Evolutionary conservation across 352 stramenopile genomes (phyloP).

Genomic region (Phytophthora chlamydospora): DNA sequence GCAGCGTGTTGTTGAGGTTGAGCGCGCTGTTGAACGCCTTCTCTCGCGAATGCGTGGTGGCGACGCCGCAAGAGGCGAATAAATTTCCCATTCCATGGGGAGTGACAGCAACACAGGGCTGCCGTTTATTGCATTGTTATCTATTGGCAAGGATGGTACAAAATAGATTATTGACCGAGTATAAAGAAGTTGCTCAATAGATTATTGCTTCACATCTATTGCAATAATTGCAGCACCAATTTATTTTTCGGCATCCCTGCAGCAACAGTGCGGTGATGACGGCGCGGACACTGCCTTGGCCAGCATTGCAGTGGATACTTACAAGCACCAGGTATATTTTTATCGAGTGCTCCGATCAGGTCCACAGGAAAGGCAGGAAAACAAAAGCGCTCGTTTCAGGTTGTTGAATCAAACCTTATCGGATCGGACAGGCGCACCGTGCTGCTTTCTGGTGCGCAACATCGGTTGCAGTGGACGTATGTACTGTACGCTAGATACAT

Average conservation of each 20-base stretch:
- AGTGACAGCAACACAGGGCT: slow-evolving; percentile 7
- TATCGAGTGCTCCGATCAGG: not conserved
- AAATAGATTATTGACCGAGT: too few relatives aligned
- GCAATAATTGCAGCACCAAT: too few relatives aligned
- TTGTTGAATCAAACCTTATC: too few relatives aligned
- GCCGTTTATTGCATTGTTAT: too few relatives aligned
- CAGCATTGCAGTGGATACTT: not conserved
- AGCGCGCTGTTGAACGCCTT: slow-evolving; percentile 38
- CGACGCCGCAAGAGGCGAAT: slow-evolving; percentile 10
- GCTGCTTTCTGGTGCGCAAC: too few relatives aligned
- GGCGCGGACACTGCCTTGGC: not conserved
- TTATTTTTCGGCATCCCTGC: too few relatives aligned
- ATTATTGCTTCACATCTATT: too few relatives aligned
- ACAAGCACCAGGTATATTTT: slow-evolving; percentile 2
- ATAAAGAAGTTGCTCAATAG: too few relatives aligned
- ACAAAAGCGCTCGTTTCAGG: not conserved
- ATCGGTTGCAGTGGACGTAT: too few relatives aligned
- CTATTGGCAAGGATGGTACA: too few relatives aligned
- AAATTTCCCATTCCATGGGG: slow-evolving; percentile 37
- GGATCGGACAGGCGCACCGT: too few relatives aligned
- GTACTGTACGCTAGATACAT: too few relatives aligned
- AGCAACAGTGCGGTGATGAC: not conserved
- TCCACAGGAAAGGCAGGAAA: not conserved
- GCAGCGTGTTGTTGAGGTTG: slow-evolving; percentile 41
- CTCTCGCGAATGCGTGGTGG: slow-evolving; percentile 22